These are phyloP conservation scores for Lentinula raphanica DNA, from an alignment of 768 basidiomycete genomes.

Conservation along the genomic window DNA sequence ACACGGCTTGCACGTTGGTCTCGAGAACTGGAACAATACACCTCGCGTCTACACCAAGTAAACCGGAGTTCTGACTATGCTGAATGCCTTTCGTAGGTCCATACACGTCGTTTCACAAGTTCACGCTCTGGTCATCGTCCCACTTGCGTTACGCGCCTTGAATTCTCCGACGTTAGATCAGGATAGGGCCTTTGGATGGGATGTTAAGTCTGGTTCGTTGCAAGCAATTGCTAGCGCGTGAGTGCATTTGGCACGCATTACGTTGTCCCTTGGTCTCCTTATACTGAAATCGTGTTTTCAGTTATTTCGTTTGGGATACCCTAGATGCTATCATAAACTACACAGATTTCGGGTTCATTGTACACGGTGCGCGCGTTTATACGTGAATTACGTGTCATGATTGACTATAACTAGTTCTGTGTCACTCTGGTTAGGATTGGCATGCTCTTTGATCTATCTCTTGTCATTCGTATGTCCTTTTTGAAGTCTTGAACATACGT, in stretches of 20 bases:
- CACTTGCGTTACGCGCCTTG: constrained; percentile 54
- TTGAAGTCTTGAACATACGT: constrained; percentile 4
- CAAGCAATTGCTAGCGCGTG: constrained; percentile 71
- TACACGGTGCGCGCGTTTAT: constrained; percentile 51
- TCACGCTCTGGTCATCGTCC: constrained; percentile 65
- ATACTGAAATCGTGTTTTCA: constrained; percentile 17
- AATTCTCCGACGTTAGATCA: constrained; percentile 37
- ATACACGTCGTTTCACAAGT: constrained; percentile 69
- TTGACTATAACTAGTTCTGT: not conserved
- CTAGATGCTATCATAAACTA: constrained; percentile 66
- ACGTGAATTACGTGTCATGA: not conserved
- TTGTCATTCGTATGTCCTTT: constrained; percentile 67
- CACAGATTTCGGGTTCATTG: constrained; percentile 66
- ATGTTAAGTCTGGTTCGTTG: constrained; percentile 47
- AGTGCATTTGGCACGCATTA: too few relatives aligned
- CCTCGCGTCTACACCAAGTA: too few relatives aligned
- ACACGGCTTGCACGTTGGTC: too few relatives aligned
- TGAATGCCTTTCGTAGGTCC: constrained; percentile 37
- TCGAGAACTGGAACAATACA: too few relatives aligned
- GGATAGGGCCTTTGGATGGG: constrained; percentile 79
- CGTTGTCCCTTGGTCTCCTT: too few relatives aligned
- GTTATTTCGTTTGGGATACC: constrained; percentile 83
- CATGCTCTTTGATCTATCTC: constrained; percentile 60
- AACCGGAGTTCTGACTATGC: not conserved
- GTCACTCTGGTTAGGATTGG: constrained; percentile 35